Conservation (phyloP, 768 basidiomycete species). For the Podaxis sp. region DNA sequence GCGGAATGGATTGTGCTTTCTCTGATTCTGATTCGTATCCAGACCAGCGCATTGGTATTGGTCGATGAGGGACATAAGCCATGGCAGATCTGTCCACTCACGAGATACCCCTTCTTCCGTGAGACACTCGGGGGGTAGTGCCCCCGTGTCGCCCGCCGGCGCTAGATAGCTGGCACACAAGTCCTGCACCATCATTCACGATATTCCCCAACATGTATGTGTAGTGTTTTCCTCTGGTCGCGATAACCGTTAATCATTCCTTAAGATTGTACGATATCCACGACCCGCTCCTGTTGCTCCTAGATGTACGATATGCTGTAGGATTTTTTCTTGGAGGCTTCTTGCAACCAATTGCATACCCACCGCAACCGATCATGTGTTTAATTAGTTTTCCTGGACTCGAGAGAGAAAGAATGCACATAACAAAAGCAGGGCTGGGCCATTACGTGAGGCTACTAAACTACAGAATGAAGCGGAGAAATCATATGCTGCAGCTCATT, state of each 20-base stretch:
- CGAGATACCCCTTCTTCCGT: not conserved
- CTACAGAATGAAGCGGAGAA: constrained; percentile 3
- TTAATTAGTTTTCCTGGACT: not conserved
- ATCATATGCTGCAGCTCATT: not conserved
- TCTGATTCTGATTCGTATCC: not conserved
- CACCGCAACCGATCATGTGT: not conserved
- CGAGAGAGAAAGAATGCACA: not conserved
- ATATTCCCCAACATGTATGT: not conserved
- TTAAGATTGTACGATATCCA: not conserved
- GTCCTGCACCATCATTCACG: not conserved
- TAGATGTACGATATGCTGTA: not conserved
- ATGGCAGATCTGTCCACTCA: constrained; percentile 1
- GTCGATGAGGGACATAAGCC: constrained; percentile 13
- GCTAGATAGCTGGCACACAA: not conserved
- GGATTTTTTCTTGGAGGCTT: not conserved
- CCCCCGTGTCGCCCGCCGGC: not conserved
- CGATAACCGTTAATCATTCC: not conserved
- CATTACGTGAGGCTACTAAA: not conserved
- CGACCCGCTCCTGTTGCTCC: not conserved
- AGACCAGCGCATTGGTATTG: constrained; percentile 10
- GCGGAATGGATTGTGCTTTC: constrained; percentile 9
- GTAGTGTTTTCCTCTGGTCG: not conserved
- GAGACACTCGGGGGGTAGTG: not conserved
- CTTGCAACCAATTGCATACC: not conserved
- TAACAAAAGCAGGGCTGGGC: not conserved